Evolutionary conservation across 768 basidiomycete genomes (phyloP), one percentile per base, ranked within the genome.

Genomic region (Rickenella mellea): DNA sequence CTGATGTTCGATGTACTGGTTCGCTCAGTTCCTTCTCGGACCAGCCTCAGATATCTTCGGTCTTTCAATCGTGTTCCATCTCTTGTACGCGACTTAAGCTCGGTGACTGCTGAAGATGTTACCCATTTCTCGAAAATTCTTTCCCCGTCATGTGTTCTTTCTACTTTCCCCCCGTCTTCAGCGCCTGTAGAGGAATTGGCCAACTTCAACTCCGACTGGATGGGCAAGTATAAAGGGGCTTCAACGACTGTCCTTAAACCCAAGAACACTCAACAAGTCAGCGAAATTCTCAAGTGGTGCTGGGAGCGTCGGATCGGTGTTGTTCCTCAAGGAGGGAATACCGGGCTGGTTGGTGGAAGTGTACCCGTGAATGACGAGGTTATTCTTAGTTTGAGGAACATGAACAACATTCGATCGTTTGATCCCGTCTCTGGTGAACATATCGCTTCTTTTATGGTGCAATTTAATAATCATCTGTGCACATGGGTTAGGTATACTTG

Each of bases 241-340:
- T 78, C 88, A 7, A 78, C 79, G 12, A 83, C 91, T 21, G 86
- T 99, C 10, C 68, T 98, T 40, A 89, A 84, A 57, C 96, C 96
- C 5, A 86, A 80, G 52, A 80, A 85, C 2, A 85, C 88, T 0
- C 65, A 85, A 47, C 80, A 99, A 64, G 91, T 98, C 57, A 84
- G 83, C 59, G 67, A 83, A 51, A 84, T 97, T 41, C 69, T 98
- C 55, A 82, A 80, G 56, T 88, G 81, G 69, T 98, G 96, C 62
- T 78, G 82, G 51, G 69, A 81, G 41, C 72, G 78, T 43, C 71
- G 75, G 42, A 84, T 99, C 30, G 82, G 81, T n/a, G 75, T 98
- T 41, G 92, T 96, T 2, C 96, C 96, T 2, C 96, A 99, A 61
- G 94, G 96, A 36, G 96, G 96, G 35, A 99, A 99, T 65, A 99